Conservation (phyloP, 352 stramenopile genomes). For the Plasmopara halstedii region DNA sequence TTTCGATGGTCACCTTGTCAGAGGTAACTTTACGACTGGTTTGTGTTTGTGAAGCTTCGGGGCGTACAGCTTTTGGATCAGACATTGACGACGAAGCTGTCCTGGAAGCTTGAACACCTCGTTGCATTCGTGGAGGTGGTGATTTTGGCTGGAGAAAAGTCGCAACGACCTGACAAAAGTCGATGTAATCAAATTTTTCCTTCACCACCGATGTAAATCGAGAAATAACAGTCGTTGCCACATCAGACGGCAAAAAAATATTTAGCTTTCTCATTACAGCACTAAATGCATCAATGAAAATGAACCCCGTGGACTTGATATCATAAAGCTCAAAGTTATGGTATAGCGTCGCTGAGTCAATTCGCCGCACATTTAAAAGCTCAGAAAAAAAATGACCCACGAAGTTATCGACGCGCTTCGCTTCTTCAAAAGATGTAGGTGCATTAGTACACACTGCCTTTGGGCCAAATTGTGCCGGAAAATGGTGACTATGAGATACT, state of each 20-base stretch:
- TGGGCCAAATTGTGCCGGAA: not conserved
- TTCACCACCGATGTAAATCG: constrained; percentile 38
- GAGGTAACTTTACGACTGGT: not conserved
- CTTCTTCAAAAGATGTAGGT: constrained; percentile 31
- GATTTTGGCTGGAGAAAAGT: constrained; percentile 6
- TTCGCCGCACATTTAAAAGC: constrained; percentile 31
- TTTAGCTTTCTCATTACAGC: constrained; percentile 59
- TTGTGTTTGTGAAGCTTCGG: not conserved
- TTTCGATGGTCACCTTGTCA: constrained; percentile 8
- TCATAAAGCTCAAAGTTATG: constrained; percentile 56
- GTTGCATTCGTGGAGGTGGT: constrained; percentile 4
- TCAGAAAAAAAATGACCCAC: constrained; percentile 43
- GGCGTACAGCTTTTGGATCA: not conserved
- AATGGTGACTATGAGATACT: constrained; percentile 4
- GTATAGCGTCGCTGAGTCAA: constrained; percentile 22
- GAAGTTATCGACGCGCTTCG: constrained; percentile 34
- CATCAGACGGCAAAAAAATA: constrained; percentile 37
- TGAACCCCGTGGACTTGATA: constrained; percentile 45
- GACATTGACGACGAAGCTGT: not conserved
- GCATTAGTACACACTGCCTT: constrained; percentile 1
- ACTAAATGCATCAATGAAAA: constrained; percentile 52
- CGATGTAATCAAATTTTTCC: constrained; percentile 66
- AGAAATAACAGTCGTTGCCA: constrained; percentile 31
- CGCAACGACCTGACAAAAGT: constrained; percentile 44
- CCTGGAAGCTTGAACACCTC: constrained; percentile 4